Evolutionary conservation across 2,329 filamentous ascomycete species (phyloP).

Genomic region (Penicillium digitatum): DNA sequence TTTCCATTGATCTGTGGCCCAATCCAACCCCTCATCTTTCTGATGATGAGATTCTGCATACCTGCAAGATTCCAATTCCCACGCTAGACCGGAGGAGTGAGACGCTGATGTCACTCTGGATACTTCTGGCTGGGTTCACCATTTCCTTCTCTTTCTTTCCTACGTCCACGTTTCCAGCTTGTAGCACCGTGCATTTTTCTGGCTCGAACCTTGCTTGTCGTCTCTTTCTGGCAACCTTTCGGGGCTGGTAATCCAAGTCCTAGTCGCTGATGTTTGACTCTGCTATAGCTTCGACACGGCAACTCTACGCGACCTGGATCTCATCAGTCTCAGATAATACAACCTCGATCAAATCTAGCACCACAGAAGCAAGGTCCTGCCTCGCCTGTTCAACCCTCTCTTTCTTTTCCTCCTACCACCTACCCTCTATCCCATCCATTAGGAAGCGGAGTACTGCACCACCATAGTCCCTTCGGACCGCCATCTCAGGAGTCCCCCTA

Average conservation of each 20-base stretch:
- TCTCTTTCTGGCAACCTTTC: slow-evolving; percentile 10
- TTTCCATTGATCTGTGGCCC: slow-evolving; percentile 10
- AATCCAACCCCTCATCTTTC: slow-evolving; percentile 1
- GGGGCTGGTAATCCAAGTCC: neutral
- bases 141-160: slow-evolving; percentile 8
- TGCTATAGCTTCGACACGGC: slow-evolving; percentile 32
- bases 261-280: slow-evolving; percentile 20
- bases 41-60: slow-evolving; percentile 9
- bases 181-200: slow-evolving; percentile 15
- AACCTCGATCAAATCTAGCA: slow-evolving; percentile 28
- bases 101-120: slow-evolving; percentile 17
- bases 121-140: slow-evolving; percentile 18
- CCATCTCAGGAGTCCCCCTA: slow-evolving; percentile 65
- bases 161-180: slow-evolving; percentile 20
- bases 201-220: slow-evolving; percentile 4
- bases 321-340: slow-evolving; percentile 30
- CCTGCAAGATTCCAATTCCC: slow-evolving; percentile 12
- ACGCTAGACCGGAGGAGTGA: slow-evolving; percentile 4
- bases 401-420: slow-evolving; percentile 29
- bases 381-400: slow-evolving; percentile 59
- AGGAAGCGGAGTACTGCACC: slow-evolving; percentile 46
- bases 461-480: slow-evolving; percentile 58
- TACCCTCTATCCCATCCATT: slow-evolving; percentile 31
- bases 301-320: slow-evolving; percentile 30
- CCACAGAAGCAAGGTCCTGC: slow-evolving; percentile 45